Evolutionary conservation across 441 rosid species (phyloP), one percentile per base, ranked within the genome.

Genomic region (Pelargonium myrrhifolium): DNA sequence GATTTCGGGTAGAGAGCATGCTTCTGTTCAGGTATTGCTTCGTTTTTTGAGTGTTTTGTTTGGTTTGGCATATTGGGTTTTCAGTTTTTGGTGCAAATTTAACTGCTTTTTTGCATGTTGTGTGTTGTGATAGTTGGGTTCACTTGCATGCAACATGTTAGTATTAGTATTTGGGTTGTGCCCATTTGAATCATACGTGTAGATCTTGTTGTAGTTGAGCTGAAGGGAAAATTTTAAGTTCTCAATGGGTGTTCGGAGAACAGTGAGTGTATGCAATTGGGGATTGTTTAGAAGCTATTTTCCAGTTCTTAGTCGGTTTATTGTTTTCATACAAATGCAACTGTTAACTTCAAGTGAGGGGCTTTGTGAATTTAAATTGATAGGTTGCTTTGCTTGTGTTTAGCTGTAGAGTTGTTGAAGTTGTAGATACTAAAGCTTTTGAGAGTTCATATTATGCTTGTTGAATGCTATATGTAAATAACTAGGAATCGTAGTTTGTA

Each of bases 1-100:
- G 39, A 77, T 88, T 67, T 77, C 93, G 6, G 95, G 88, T 72
- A 63, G 76, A 63, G 98, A 96, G 3, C 75, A 28, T 70, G 92
- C 96, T 49, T 81, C 81, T 45, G 82, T 87, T 75, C 79, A 81
- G 95, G 96, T 89, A 76, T 62, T 31, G 26, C 0, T 14, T 35
- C 55, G 1, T 22, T 62, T 47, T 55, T 55, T 8, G 18, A 18
- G 26, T 18, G 21, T 0, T 17, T 55, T 20, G 18, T 22, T 20
- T 20, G 18, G 26, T 55, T 55, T 20, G 61, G 61, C 1, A 4
- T 55, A 55, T 9, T 55, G 61, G 61, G 61, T 55, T 55, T 55
- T 20, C 28, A 8, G 2, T 8, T 20, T 55, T 55, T 55, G 22
- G 1, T 49, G 26, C 12, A 55, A 55, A 20, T 22, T 55, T 7